Evolutionary conservation across 2,329 filamentous ascomycete genomes (phyloP).

Genomic region (Curvularia sp.): DNA sequence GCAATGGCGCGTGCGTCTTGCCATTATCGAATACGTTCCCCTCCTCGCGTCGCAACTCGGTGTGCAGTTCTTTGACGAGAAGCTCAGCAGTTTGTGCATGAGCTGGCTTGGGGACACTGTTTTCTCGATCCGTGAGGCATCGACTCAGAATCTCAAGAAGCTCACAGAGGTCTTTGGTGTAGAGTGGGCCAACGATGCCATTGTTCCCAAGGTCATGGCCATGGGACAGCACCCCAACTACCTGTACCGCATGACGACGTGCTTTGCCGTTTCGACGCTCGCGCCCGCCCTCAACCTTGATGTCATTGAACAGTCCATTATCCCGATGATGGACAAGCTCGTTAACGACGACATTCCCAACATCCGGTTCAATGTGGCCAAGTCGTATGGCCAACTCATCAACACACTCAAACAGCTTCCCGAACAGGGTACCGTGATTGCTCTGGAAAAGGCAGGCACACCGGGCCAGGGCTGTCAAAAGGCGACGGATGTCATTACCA

Average conservation of each 20-base stretch:
- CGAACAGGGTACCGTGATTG: conserved; percentile 83
- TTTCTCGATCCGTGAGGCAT: conserved; percentile 97
- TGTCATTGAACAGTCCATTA: conserved; percentile 89
- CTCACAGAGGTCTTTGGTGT: conserved; percentile 98
- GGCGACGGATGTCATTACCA: conserved; percentile 81
- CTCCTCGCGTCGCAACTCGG: conserved; percentile 94
- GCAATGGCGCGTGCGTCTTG: conserved; percentile 96
- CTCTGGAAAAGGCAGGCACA: conserved; percentile 79
- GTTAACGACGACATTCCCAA: conserved; percentile 96
- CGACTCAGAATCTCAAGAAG: conserved; percentile 97
- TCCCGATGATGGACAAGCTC: conserved; percentile 95
- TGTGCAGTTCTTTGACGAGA: conserved; percentile 97
- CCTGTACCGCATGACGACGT: conserved; percentile 99
- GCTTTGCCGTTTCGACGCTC: conserved; percentile 95
- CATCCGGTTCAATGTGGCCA: conserved; percentile 99
- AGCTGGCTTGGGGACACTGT: conserved; percentile 98
- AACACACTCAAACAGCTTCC: conserved; percentile 91
- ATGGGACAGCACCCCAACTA: conserved; percentile 99
- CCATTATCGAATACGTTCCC: conserved; percentile 99
- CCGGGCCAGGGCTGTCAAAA: conserved; percentile 67
- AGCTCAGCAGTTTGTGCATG: conserved; percentile 95
- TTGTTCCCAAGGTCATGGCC: conserved; percentile 97
- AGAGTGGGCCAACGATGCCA: conserved; percentile 95
- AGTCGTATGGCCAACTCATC: conserved; percentile 91
- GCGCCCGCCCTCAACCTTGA: conserved; percentile 91